Evolutionary conservation across 208 protist species (phyloP), one percentile per base, ranked within the genome.

Genomic region (Balamuthia mandrillaris): DNA sequence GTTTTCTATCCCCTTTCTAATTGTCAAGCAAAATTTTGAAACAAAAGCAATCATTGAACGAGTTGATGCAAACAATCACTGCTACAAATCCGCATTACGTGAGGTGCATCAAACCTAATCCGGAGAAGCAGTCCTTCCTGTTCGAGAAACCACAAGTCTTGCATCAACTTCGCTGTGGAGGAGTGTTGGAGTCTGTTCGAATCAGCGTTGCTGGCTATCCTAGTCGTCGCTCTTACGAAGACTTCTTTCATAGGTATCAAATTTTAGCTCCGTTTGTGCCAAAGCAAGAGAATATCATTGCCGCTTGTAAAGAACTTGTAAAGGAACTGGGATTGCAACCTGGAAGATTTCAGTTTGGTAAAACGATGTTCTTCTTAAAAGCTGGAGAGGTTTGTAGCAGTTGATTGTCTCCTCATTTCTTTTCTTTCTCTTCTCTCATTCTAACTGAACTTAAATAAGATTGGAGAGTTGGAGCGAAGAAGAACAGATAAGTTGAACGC

Each of bases 81-180:
- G 58, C 37, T 29, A 93, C 90, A n/a, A 41, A n/a, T 37, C 92
- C 92, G 18, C 91, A 95, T 77, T 95, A 91, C 77, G 87, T 95
- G 16, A 61, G 93, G 18, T 96, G 94, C 77, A 93, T 96, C 66
- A 95, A 95, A 68, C 93, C 94, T 29, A 96, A 96, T 86, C 77
- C 39, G 9, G 33, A 86, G 37, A 92, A 93, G 54, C 52, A 88
- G 27, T 42, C 91, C 29, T 49, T 74, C 37, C 10, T 77, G 16
- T 94, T 94, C 61, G 81, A 88, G 4, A 49, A 60, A 42, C 54
- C 44, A n/a, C 83, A 70, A 37, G 81, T 89, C 37, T 56, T 72
- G 35, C 51, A 84, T 27, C 89, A 91, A 31, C 81, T 90, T 4
- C 54, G 87, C 9, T 90, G 87, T 47, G 87, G 87, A 44, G 88